Percentiles rank a stretch among this genome's conserved stretches.
Evolutionary conservation across 208 protist species (phyloP).

Genomic region (Tritrichomonas foetus): DNA sequence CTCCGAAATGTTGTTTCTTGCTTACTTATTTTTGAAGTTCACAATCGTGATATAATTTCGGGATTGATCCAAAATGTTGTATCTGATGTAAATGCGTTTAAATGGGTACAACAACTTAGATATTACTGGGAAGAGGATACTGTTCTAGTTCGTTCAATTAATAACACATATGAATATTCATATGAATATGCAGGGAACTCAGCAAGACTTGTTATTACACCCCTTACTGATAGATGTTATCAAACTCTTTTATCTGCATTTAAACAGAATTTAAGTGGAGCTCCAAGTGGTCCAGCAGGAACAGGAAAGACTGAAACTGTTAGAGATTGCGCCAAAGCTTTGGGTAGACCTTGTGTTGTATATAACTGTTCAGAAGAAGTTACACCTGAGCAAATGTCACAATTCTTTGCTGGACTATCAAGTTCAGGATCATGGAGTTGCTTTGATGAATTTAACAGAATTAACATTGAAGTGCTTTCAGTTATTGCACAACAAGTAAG

Average conservation of each 20-base stretch:
- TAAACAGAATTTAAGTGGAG: slow-evolving; percentile 61
- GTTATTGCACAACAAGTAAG: slow-evolving; percentile 91
- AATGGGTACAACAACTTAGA: slow-evolving; percentile 85
- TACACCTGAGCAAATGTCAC: slow-evolving; percentile 71
- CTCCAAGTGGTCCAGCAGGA: slow-evolving; percentile 64
- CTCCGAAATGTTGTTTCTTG: slow-evolving; percentile 35
- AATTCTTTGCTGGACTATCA: slow-evolving; percentile 88
- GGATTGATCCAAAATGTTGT: slow-evolving; percentile 75
- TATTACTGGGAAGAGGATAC: slow-evolving; percentile 80
- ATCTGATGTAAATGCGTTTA: slow-evolving; percentile 76
- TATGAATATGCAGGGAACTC: slow-evolving; percentile 71
- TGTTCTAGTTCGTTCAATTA: slow-evolving; percentile 52
- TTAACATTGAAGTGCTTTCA: slow-evolving; percentile 94
- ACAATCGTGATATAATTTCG: slow-evolving; percentile 80
- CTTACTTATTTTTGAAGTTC: slow-evolving; percentile 62
- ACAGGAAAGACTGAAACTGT: slow-evolving; percentile 70
- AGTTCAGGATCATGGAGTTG: slow-evolving; percentile 90
- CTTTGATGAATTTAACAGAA: slow-evolving; percentile 97
- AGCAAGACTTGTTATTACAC: slow-evolving; percentile 67
- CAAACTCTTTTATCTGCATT: slow-evolving; percentile 57
- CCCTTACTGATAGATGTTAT: slow-evolving; percentile 70
- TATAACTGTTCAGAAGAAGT: slow-evolving; percentile 39
- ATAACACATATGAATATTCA: slow-evolving; percentile 57
- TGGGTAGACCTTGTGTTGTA: slow-evolving; percentile 61
- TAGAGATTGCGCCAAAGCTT: slow-evolving; percentile 66